Percentiles rank a stretch among this genome's conserved stretches.
These are phyloP conservation scores for Mollisiaceae sp. DNA, from an alignment of 2,329 filamentous ascomycete species.

Conservation along the genomic window DNA sequence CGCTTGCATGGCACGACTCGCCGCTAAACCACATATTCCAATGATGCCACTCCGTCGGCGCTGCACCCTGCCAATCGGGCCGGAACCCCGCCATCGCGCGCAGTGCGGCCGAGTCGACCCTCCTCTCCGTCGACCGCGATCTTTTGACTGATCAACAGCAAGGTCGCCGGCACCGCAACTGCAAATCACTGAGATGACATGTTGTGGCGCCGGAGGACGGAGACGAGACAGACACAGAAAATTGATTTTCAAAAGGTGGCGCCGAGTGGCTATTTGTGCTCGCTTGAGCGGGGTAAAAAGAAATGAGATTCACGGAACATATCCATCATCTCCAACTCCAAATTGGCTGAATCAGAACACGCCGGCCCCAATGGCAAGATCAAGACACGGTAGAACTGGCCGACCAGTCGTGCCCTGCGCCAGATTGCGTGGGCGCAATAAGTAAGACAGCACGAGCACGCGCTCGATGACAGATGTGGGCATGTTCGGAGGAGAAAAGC, in stretches of 20 bases:
- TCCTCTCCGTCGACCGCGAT: constrained; percentile 12
- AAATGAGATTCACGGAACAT: constrained; percentile 9
- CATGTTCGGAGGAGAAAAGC: constrained; percentile 23
- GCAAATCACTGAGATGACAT: constrained; percentile 2
- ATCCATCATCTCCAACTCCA: constrained; percentile 12
- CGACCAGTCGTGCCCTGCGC: constrained; percentile 16
- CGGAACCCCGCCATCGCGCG: constrained; percentile 28
- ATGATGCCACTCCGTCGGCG: constrained; percentile 6
- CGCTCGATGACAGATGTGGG: constrained; percentile 19
- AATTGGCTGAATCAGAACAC: constrained; percentile 16
- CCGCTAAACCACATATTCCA: constrained; percentile 7
- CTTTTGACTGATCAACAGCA: constrained; percentile 13
- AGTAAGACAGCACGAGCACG: constrained; percentile 17
- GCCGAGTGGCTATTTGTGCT: constrained; percentile 21
- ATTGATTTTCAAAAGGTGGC: neutral
- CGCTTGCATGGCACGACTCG: neutral
- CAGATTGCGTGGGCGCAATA: constrained; percentile 16
- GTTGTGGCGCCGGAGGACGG: neutral
- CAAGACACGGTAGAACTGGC: constrained; percentile 22
- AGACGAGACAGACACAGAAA: neutral
- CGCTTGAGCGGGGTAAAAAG: constrained; percentile 33
- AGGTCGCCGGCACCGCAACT: constrained; percentile 12
- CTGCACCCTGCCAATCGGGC: constrained; percentile 33
- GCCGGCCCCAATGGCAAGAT: neutral
- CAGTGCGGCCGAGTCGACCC: constrained; percentile 2